Evolutionary conservation across 23 red algal genomes (phyloP), one percentile per base, ranked within the genome.

Genomic region (Cyanidioschyzon merolae): DNA sequence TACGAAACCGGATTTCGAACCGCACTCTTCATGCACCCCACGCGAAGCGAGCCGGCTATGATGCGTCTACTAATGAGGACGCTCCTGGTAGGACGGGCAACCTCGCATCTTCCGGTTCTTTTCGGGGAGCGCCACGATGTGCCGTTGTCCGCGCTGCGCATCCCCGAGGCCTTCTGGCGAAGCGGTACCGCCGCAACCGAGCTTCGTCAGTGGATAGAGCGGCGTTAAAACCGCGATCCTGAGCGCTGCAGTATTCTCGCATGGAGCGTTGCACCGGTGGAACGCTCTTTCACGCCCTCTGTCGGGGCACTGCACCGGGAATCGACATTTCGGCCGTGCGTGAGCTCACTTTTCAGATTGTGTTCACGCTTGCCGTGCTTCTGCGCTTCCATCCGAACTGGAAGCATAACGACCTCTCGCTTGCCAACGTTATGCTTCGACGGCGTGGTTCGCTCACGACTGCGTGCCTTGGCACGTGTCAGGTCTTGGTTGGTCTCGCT

Each of bases 1-100:
- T 81, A 81, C 68, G 78, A 81, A 40, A 81, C 78, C 2, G 78
- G 78, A 1, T 81, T 81, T 32, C 58, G 68, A 12, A 54, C 78
- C 2, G 16, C n/a, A 7, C 59, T 15, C 39, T 68, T 41, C 38
- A 40, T 67, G 21, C 78, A 81, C 59, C 78, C 78, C 2, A 81
- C 58, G 7, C 59, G 68, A 26, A 71, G 58, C 1, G 78, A 81
- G 68, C 58, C 78, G 25, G 39, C 59, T 35, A 40, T 81, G 17
- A 81, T 81, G 78, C 1, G 32, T 27, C 40, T 21, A 34, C 25
- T 81, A 17, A 41, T 31, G 40, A 24, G 36, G 25, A 27, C 50
- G 59, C 54, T 81, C 38, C 45, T 71, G 7, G 68, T 24, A 0
- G 30, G 39, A 24, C 37, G 39, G 34, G 78, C 68, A 1, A 81